A percentile compares a stretch with the other conserved stretches of the same genome.
These are phyloP conservation scores for Lolium rigidum DNA, from an alignment of 176 grass and related monocot genomes.

Conservation along the genomic window DNA sequence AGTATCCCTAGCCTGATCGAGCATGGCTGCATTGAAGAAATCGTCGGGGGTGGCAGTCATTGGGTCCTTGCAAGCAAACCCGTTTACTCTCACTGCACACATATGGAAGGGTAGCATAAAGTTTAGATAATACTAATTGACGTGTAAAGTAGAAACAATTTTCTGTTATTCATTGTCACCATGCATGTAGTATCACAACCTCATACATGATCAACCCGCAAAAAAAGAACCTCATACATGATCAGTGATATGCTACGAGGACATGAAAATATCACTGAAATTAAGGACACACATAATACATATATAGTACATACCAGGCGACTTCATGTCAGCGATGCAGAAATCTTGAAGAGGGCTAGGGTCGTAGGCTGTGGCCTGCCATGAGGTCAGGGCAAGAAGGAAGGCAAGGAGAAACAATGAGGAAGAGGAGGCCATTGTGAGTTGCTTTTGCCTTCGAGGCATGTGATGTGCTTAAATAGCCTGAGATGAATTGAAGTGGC, in stretches of 20 bases:
- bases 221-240: too few species aligned
- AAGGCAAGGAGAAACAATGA: too few species aligned
- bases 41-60: not conserved
- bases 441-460: not conserved
- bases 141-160: not conserved
- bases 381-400: too few species aligned
- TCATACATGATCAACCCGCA: not conserved
- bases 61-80: constrained; percentile 42
- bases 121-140: not conserved
- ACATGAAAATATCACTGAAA: not conserved
- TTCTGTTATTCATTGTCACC: not conserved
- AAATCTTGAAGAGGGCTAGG: constrained; percentile 18
- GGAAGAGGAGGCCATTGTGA: too few species aligned
- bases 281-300: not conserved
- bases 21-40: constrained; percentile 23
- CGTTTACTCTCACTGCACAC: constrained; percentile 16
- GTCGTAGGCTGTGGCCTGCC: not conserved
- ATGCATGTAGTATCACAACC: not conserved
- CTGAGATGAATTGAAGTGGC: not conserved
- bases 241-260: not conserved
- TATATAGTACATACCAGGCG: not conserved
- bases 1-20: constrained; percentile 1
- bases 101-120: not conserved
- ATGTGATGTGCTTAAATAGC: constrained; percentile 14
- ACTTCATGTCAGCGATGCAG: constrained; percentile 15